Conservation (phyloP, 257 asterid genomes). For the Eucommia ulmoides region DNA sequence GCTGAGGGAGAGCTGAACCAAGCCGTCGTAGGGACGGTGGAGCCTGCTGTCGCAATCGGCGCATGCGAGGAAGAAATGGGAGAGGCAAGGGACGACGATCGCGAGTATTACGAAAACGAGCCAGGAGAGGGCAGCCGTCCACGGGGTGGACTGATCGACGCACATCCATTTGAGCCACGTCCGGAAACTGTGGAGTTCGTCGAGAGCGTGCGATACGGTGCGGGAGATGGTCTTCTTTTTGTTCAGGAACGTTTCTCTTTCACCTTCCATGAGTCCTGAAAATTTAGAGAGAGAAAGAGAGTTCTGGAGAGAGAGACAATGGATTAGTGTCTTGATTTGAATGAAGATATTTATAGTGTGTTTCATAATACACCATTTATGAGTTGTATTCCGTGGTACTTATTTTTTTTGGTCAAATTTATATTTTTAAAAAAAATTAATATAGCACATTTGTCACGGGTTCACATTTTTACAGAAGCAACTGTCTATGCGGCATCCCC, state of each 20-base stretch:
- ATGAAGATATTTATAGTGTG: no score
- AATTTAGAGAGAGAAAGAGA: no score
- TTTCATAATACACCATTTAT: no score
- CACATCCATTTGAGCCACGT: conserved; percentile 85
- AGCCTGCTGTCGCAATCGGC: conserved; percentile 57
- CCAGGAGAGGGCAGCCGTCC: conserved; percentile 64
- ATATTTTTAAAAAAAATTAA: no score
- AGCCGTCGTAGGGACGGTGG: conserved; percentile 61
- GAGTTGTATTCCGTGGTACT: no score
- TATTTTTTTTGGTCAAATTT: no score
- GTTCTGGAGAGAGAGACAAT: background rate
- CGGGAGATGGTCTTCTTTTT: conserved; percentile 22
- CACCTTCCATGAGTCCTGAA: conserved; percentile 48
- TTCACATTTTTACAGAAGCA: no score
- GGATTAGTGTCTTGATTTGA: no score
- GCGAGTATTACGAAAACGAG: conserved; percentile 38
- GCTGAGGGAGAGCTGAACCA: conserved; percentile 81
- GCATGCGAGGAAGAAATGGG: conserved; percentile 66
- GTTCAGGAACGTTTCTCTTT: conserved; percentile 11
- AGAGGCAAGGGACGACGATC: conserved; percentile 54
- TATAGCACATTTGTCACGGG: no score
- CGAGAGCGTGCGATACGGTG: conserved; percentile 49
- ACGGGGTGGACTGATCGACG: conserved; percentile 69
- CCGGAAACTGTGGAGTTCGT: conserved; percentile 63
- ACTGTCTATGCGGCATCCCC: no score